Evolutionary conservation across 2,329 filamentous ascomycete genomes (phyloP), one percentile per base, ranked within the genome.

Genomic region (Sporothrix variecibatus): DNA sequence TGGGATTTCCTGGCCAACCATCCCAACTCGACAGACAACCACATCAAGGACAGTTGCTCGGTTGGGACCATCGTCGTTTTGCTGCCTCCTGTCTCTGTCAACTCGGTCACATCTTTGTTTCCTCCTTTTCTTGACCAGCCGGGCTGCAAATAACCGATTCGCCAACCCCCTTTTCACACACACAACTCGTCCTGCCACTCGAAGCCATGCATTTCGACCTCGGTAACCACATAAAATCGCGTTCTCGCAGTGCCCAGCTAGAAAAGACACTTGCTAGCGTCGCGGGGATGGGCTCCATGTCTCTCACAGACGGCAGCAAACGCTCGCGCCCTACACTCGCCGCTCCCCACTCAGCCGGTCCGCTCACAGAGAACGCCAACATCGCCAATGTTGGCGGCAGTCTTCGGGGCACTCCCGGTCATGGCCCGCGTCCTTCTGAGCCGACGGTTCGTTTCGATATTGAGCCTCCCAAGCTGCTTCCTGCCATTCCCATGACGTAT

Each of bases 191-290:
- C 15, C 17, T 20, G 2, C 43, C 34, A 38, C n/a, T 40, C 60
- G 53, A 40, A 43, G 79, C 74, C 74, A 82, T 82, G 80, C 80
- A 82, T 78, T 81, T 85, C 78, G 83, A 85, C 75, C 79, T 86
- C 79, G 81, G 83, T 56, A 79, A 83, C 38, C 83, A 86, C 73
- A 82, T 81, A 76, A 86, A 83, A 77, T 79, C 81, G 74, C 86
- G 86, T 74, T 82, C 84, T 73, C 84, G 83, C 77, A 88, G 86
- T 78, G 81, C 87, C 56, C 86, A 88, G 76, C 81, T 87, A 71
- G 85, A 87, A 74, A 82, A 80, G 74, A 76, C 75, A 4, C 43
- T 77, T 38, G 53, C 71, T 20, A 76, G 69, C 34, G 73, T 77
- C 26, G 74, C 74, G 2, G 28, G 75, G 0, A 34, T 76, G 9